Conservation (phyloP, 192 early-diverging fungal genomes). For the Umbelopsis vinacea region DNA sequence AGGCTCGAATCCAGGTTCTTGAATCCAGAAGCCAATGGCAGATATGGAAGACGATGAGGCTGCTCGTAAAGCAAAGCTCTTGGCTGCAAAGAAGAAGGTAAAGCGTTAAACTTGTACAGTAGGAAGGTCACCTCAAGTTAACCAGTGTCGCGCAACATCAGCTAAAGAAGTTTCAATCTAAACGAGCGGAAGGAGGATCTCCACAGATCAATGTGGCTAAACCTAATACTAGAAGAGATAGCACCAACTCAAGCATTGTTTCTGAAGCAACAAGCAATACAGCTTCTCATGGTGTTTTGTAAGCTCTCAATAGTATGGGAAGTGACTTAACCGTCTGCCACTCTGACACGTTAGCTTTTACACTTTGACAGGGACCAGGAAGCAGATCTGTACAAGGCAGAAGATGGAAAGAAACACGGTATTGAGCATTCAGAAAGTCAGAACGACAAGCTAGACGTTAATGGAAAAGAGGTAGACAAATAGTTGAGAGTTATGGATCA, state of each 20-base stretch:
- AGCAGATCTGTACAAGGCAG: no score
- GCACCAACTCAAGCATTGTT: background rate
- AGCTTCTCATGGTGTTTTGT: background rate
- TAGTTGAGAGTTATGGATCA: no score
- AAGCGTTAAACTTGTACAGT: background rate
- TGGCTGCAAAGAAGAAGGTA: constrained; percentile 36
- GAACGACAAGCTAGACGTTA: no score
- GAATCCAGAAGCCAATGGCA: background rate
- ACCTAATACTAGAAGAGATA: background rate
- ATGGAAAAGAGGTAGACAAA: no score
- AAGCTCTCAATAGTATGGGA: background rate
- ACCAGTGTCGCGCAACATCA: background rate
- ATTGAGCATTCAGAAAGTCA: no score
- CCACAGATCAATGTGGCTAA: background rate
- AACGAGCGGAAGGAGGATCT: constrained; percentile 12
- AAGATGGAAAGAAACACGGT: no score
- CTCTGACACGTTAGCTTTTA: no score
- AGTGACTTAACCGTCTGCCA: no score
- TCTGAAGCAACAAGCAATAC: background rate
- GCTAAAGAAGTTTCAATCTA: constrained; percentile 31
- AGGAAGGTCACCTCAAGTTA: background rate
- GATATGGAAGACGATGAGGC: constrained; percentile 24
- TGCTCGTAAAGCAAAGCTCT: constrained; percentile 33
- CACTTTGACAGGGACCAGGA: no score
- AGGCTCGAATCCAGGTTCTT: background rate